A percentile compares a stretch with the other conserved stretches of the same genome.
These are phyloP conservation scores for Camellia japonica DNA, from an alignment of 148 eudicot species.

Conservation along the genomic window DNA sequence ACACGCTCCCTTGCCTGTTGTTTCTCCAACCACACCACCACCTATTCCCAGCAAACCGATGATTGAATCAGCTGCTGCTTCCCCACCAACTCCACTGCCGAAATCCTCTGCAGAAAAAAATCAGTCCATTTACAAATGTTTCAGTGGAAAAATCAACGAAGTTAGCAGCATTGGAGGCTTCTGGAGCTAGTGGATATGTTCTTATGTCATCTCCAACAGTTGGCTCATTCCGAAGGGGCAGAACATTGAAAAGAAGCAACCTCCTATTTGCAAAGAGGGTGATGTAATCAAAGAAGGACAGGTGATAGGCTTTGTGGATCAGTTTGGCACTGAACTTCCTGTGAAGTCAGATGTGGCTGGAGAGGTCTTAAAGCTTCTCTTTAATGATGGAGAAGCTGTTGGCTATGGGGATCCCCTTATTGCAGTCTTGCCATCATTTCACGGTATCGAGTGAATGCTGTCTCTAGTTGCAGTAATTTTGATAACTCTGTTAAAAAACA, in stretches of 20 bases:
- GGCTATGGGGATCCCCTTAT: constrained; percentile 85
- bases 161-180: constrained; percentile 80
- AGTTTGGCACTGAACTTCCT: constrained; percentile 75
- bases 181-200: constrained; percentile 72
- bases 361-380: constrained; percentile 71
- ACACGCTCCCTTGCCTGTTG: too few species aligned
- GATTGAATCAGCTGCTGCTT: constrained; percentile 43
- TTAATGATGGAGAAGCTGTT: constrained; percentile 73
- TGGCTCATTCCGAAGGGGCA: constrained; percentile 76
- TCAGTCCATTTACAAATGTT: constrained; percentile 61
- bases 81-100: constrained; percentile 39
- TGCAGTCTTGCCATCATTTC: constrained; percentile 74
- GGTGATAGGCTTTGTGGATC: constrained; percentile 78
- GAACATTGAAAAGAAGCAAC: constrained; percentile 65
- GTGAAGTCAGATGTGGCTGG: constrained; percentile 93
- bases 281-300: constrained; percentile 92
- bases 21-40: constrained; percentile 40
- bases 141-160: constrained; percentile 48
- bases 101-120: constrained; percentile 52
- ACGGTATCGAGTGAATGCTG: constrained; percentile 33
- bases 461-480: background rate
- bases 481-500: background rate
- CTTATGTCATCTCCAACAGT: constrained; percentile 78
- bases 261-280: constrained; percentile 87
- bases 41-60: constrained; percentile 60